Conservation (phyloP, 495 filamentous ascomycete genomes). For the Pyrenopolyporus hunteri region DNA sequence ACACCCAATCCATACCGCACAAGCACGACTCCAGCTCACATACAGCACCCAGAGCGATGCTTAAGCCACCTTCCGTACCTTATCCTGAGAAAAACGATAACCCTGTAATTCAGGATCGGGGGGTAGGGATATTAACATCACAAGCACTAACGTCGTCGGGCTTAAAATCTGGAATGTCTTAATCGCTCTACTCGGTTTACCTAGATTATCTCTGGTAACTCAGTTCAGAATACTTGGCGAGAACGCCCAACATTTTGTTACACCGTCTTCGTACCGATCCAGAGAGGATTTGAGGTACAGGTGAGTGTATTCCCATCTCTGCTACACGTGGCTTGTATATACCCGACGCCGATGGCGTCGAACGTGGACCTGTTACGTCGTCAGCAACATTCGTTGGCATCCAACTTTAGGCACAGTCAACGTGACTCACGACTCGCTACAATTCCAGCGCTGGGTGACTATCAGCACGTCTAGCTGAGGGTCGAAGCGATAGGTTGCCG, state of each 20-base stretch:
- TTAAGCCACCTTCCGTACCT: too few species aligned
- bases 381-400: constrained; percentile 5
- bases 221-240: not conserved
- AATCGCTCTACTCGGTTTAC: not conserved
- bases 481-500: constrained; percentile 44
- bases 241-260: constrained; percentile 17
- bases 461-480: constrained; percentile 41
- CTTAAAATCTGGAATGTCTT: not conserved
- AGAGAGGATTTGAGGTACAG: constrained; percentile 44
- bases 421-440: constrained; percentile 43
- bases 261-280: constrained; percentile 45
- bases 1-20: not conserved
- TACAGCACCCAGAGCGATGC: too few species aligned
- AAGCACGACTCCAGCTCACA: not conserved
- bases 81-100: too few species aligned
- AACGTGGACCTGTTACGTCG: constrained; percentile 28
- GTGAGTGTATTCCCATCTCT: constrained; percentile 43
- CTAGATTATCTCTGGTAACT: not conserved
- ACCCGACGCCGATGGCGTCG: constrained; percentile 40
- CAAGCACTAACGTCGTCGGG: too few species aligned
- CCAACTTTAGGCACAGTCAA: not conserved
- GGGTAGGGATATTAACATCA: too few species aligned
- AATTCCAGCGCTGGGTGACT: constrained; percentile 43
- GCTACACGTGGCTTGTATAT: constrained; percentile 45
- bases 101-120: too few species aligned